A percentile compares a stretch with the other conserved stretches of the same genome.
These are phyloP conservation scores for Fusarium bactridioides DNA, from an alignment of 2,329 filamentous ascomycete genomes.

Conservation along the genomic window DNA sequence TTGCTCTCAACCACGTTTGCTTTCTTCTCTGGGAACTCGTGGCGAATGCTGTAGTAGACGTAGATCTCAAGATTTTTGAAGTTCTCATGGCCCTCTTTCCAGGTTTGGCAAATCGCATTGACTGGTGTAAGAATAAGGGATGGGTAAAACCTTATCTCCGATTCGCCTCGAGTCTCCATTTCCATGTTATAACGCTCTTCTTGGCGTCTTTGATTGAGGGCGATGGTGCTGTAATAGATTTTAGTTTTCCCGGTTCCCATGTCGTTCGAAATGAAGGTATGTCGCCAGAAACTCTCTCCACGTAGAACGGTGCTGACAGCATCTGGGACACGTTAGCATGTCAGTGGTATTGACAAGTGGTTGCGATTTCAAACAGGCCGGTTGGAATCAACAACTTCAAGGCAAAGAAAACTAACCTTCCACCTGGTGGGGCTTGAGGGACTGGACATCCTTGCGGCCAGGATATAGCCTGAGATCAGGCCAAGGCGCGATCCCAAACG, in stretches of 20 bases:
- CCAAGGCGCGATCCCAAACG: accelerated
- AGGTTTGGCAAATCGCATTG: background rate
- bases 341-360: background rate
- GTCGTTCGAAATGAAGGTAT: background rate
- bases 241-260: accelerated
- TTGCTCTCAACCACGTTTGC: background rate
- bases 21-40: background rate
- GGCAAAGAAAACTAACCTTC: background rate
- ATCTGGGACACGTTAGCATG: background rate
- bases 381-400: background rate
- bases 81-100: background rate
- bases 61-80: background rate
- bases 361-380: too few species aligned
- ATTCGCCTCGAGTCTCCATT: background rate
- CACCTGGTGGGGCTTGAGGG: background rate
- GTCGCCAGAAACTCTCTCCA: background rate
- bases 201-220: background rate
- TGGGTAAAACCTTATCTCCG: background rate
- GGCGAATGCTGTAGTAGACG: background rate
- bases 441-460: accelerated
- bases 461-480: background rate
- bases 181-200: background rate
- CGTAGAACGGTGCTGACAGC: background rate
- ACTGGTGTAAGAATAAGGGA: background rate
- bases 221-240: background rate